Evolutionary conservation across 2,329 filamentous ascomycete genomes (phyloP).

Genomic region (Trichoderma koningii): DNA sequence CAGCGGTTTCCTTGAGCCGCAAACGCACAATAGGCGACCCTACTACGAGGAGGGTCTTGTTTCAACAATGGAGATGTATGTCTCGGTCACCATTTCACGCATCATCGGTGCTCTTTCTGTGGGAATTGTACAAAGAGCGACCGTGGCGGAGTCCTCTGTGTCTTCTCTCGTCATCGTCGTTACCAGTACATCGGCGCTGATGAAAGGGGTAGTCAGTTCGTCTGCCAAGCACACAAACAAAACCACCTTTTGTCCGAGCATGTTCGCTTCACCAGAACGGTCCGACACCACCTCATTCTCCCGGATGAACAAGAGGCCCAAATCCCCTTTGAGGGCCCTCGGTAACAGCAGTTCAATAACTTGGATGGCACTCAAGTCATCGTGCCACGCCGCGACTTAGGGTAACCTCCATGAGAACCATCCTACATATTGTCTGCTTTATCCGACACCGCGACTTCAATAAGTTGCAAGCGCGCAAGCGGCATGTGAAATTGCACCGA

Average conservation of each 20-base stretch:
- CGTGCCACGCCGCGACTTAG: neutral
- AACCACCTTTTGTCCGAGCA: conserved; percentile 15
- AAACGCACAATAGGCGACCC: conserved; percentile 5
- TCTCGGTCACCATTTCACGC: conserved; percentile 4
- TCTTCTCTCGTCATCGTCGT: neutral
- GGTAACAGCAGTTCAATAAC: neutral
- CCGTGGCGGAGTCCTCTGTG: neutral
- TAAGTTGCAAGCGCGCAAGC: neutral
- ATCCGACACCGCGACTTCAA: neutral
- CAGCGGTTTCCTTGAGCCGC: neutral
- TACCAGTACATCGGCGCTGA: neutral
- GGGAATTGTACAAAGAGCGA: conserved; percentile 4
- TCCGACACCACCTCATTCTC: conserved; percentile 7
- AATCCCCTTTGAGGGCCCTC: neutral
- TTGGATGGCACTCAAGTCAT: neutral
- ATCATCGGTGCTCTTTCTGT: conserved; percentile 15
- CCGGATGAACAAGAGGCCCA: neutral
- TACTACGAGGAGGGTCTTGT: neutral
- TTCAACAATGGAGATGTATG: neutral
- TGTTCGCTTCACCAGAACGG: neutral
- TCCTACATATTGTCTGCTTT: neutral
- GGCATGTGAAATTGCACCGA: neutral
- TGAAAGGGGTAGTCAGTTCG: neutral
- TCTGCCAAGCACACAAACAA: neutral
- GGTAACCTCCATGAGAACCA: neutral